Conservation (phyloP, 2,329 filamentous ascomycete genomes). For the Colletotrichum horii region DNA sequence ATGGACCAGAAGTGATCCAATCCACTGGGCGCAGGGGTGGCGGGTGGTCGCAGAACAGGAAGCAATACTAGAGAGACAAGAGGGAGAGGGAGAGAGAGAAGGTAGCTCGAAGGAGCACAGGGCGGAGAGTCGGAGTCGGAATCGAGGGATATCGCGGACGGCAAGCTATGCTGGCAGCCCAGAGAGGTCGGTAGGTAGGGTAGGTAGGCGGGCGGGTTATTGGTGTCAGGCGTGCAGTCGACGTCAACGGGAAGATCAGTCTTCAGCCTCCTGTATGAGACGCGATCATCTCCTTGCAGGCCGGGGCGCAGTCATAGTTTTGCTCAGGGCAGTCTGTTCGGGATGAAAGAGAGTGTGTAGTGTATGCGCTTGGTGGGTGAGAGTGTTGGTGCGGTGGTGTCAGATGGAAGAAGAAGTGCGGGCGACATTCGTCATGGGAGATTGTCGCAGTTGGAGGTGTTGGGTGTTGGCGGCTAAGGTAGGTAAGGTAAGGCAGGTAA, state of each 20-base stretch:
- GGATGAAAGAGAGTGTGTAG: not conserved
- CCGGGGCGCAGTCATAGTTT: constrained; percentile 13
- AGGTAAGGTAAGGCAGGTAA: not conserved
- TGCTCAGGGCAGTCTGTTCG: not conserved
- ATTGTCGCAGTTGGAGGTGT: not conserved
- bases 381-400: not conserved
- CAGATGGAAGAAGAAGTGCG: not conserved
- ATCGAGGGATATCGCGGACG: not conserved
- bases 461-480: not conserved
- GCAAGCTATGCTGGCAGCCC: not conserved
- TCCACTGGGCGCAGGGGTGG: constrained; percentile 9
- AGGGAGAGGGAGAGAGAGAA: not conserved
- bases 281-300: constrained; percentile 21
- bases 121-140: not conserved
- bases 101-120: not conserved
- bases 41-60: constrained; percentile 13
- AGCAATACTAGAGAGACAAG: not conserved
- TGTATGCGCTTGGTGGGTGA: not conserved
- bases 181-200: not conserved
- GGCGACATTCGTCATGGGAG: not conserved
- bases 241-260: constrained; percentile 1
- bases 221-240: not conserved
- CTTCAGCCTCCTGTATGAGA: constrained; percentile 15
- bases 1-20: not conserved
- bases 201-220: not conserved